Evolutionary conservation across 1,284 basidiomycete genomes (phyloP), one percentile per base, ranked within the genome.

Genomic region (Rugiboletus extremiorientalis): DNA sequence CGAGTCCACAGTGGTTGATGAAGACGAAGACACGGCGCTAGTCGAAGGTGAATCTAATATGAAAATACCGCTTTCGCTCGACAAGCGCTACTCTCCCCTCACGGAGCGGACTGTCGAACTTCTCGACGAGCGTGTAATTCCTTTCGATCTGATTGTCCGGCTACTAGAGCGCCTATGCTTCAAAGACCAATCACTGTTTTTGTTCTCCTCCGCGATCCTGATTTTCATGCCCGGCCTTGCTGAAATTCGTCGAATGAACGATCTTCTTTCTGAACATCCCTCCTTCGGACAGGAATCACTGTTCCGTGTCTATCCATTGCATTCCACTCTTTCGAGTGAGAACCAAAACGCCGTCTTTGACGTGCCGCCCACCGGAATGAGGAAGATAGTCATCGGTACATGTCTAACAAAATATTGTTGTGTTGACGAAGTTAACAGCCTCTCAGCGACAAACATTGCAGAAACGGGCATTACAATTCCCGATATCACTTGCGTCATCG

Each of bases 391-490:
- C 37, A 90, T 97, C 44, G 90, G 92, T 91, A 65, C 52, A 79
- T 67, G 31, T 47, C n/a, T 44, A 38, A 23, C 14, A 6, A n/a
- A n/a, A n/a, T 38, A 45, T 36, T 27, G 15, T 56, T 51, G 22
- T 56, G 89, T 87, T 88, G 9, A 91, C 86, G 91, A 65, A 87
- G 42, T 30, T 86, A 87, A 70, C 89, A 84, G 16, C 20, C 22
- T 42, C 23, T 30, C 50, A 83, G 82, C 82, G 4, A 83, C 83
- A 15, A 84, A 86, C 63, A 83, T 85, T 54, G 83, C 92, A 30
- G 94, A 97, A 72, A 97, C 94, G 18, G 96, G 96, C 72, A 92
- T 99, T 58, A 99, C 96, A 0, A 98, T 99, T 57, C 96, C 96
- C 7, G 97, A 99, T 67, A 93, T 98, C 56, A 98, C 96, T 5